These are phyloP conservation scores for Athelia psychrophila DNA, from an alignment of 1,284 basidiomycete genomes.

Conservation along the genomic window DNA sequence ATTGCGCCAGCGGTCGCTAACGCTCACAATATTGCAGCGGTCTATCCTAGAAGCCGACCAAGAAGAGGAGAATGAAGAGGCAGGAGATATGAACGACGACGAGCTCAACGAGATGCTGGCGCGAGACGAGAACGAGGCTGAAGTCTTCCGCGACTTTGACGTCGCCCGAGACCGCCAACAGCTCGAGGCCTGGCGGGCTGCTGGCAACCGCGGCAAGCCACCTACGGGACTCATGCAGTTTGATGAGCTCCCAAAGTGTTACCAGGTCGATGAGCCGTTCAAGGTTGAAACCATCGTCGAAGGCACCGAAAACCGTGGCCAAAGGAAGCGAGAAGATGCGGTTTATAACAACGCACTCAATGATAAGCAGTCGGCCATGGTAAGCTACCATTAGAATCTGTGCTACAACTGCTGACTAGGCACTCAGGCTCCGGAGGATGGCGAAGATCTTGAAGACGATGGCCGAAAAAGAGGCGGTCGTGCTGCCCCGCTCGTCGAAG, in stretches of 20 bases:
- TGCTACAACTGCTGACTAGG: conserved; percentile 3
- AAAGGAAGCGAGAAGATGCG: conserved; percentile 81
- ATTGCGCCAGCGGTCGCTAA: conserved; percentile 5
- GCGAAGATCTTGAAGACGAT: conserved; percentile 81
- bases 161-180: conserved; percentile 75
- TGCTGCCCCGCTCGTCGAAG: conserved; percentile 47
- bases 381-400: conserved; percentile 25
- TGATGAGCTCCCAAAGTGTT: conserved; percentile 91
- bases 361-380: conserved; percentile 92
- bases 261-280: conserved; percentile 83
- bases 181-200: conserved; percentile 68
- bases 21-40: conserved; percentile 44
- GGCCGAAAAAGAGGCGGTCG: conserved; percentile 64
- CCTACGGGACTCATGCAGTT: conserved; percentile 83
- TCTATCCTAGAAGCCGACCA: conserved; percentile 88
- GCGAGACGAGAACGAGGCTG: conserved; percentile 79
- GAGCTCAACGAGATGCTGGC: conserved; percentile 95
- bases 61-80: conserved; percentile 91
- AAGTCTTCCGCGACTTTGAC: conserved; percentile 86
- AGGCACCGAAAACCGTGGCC: conserved; percentile 77
- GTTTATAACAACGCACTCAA: conserved; percentile 94
- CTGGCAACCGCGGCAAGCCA: conserved; percentile 77
- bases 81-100: conserved; percentile 95
- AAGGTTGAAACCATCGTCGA: conserved; percentile 67
- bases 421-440: conserved; percentile 77